Base-by-base conservation (phyloP, 1,139 yeast species). In the Debaryomycetaceae sp. region DNA sequence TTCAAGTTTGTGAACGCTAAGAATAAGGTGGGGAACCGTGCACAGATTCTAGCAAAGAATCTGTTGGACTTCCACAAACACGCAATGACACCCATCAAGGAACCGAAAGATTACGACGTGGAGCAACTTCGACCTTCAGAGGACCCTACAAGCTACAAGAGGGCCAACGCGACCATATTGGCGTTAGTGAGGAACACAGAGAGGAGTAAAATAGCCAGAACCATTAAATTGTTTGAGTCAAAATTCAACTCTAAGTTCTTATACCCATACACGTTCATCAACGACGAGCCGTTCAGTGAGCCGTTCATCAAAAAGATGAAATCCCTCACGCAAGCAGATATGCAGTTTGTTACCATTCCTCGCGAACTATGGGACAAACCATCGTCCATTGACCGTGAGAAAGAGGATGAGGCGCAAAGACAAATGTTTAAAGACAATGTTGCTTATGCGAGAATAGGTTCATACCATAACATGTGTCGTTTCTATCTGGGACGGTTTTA, bases 241-340 rank as follows among this genome's bases (percentile, higher is more conserved):
- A 71, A 68, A 4, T 87, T 88, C 65, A 88, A 88, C 56, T 48
- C 61, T 22, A 81, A 84, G 55, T 87, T 80, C 58, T 71, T 75
- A 38, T 87, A 87, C 55, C 95, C 95, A 0, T 87, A 87, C 69
- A 85, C 87, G 1, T 86, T 87, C 52, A 58, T 87, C 38, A 87
- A 87, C 55, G 94, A 87, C 53, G 70, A 67, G 41, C 81, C 79
- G 6, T 87, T 87, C 55, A 66, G 78, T 1, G 75, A 77, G 0
- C 60, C 59, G 31, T 87, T 86, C 62, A 84, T 71, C 50, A 48
- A 56, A 2, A 53, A 52, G 31, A 69, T 84, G 36, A 41, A 46
- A 18, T 52, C 56, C 19, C 61, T 62, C 6, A 70, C 84, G 0
- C 59, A 68, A 3, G 80, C 87, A 0, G 70, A 74, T 16, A 68